Evolutionary conservation across 306 rosid species (phyloP).

Genomic region (Vigna hirtella): DNA sequence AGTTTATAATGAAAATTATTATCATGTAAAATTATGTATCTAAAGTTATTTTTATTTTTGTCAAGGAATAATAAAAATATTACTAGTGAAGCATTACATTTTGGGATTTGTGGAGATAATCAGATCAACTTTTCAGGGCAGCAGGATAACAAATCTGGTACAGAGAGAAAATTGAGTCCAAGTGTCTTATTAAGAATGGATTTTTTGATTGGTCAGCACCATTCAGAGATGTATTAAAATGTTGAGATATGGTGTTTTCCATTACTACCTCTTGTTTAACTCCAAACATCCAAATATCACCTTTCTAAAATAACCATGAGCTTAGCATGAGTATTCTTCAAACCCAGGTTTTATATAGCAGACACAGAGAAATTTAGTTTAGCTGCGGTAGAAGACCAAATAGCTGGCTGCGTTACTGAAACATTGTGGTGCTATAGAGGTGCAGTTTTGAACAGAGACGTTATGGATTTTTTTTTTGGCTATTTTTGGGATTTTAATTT

Average conservation of each 20-base stretch:
- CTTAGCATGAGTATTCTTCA: constrained; percentile 7
- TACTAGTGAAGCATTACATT: background rate
- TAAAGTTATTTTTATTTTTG: background rate
- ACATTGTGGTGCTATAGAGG: too few species aligned
- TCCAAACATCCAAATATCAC: constrained; percentile 3
- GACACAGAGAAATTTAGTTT: background rate
- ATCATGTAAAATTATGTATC: background rate
- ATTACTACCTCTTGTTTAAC: background rate
- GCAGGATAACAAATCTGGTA: constrained; percentile 6
- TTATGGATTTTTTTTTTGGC: background rate
- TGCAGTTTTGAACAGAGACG: background rate
- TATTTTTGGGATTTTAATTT: too few species aligned
- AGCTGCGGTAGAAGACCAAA: background rate
- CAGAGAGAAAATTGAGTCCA: constrained; percentile 3
- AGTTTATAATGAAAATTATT: constrained; percentile 7
- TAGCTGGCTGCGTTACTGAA: background rate
- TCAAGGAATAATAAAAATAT: background rate
- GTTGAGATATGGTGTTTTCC: constrained; percentile 22
- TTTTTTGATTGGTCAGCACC: background rate
- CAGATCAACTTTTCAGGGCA: background rate
- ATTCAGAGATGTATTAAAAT: background rate
- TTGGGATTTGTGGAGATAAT: background rate
- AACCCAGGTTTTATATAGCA: background rate
- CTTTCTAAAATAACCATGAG: background rate
- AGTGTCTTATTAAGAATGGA: constrained; percentile 12